These are phyloP conservation scores for Uncinocarpus reesii DNA, from an alignment of 2,329 filamentous ascomycete genomes.

Conservation along the genomic window DNA sequence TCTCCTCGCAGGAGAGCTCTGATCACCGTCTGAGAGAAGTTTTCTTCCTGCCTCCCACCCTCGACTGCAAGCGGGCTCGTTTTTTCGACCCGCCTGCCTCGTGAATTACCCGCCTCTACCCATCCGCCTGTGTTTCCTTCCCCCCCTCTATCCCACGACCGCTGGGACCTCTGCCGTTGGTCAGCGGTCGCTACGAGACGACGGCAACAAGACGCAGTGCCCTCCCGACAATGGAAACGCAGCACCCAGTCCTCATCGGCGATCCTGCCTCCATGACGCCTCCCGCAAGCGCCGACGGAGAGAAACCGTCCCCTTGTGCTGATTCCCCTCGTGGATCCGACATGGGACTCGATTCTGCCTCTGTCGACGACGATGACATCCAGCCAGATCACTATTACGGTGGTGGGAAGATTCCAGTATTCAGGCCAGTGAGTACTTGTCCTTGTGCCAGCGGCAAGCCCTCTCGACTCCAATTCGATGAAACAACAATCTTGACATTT, in stretches of 20 bases:
- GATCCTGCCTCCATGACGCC: conserved; percentile 33
- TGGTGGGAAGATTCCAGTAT: conserved; percentile 74
- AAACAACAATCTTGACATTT: too few species aligned
- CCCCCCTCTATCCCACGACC: conserved; percentile 27
- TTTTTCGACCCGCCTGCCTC: too few species aligned
- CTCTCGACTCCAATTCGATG: not conserved
- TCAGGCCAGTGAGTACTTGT: conserved; percentile 59
- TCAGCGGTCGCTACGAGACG: conserved; percentile 36
- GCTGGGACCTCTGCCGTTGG: conserved; percentile 37
- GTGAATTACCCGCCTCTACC: not conserved
- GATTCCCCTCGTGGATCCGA: conserved; percentile 26
- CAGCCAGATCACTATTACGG: conserved; percentile 81
- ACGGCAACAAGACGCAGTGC: conserved; percentile 23
- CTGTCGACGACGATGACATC: conserved; percentile 52
- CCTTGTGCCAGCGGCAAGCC: not conserved
- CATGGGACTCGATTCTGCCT: conserved; percentile 18
- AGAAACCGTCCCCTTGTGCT: conserved; percentile 33
- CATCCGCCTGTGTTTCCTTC: conserved; percentile 13
- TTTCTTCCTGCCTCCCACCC: not conserved
- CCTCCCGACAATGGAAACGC: conserved; percentile 1
- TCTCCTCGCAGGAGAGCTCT: not conserved
- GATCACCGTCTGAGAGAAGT: too few species aligned
- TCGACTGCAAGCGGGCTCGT: too few species aligned
- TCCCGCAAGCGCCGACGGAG: conserved; percentile 36
- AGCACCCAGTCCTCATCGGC: conserved; percentile 11